Base-by-base conservation (phyloP, 495 filamentous ascomycete genomes). In the Oidiodendron maius region DNA sequence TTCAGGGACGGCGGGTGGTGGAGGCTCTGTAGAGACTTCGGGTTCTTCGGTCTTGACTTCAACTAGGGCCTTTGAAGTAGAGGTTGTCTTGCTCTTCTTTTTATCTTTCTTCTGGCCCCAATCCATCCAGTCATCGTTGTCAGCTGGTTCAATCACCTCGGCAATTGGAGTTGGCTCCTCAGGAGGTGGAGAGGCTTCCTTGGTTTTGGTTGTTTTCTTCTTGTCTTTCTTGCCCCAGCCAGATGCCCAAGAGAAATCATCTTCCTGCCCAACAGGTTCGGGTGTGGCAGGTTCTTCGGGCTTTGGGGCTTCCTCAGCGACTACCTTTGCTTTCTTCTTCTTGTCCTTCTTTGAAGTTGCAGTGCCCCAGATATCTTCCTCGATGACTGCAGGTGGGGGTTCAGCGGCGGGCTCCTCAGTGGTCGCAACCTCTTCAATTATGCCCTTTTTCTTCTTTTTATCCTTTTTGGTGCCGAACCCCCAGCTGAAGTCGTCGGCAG, bases 1-100 rank as follows among this genome's bases (percentile, higher is more conserved):
- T 49, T 61, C 59, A 23, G 59, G 59, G n/a, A 61, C 59, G 10
- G 63, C 59, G 2, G 65, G 65, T 3, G 65, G 62, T 9, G 64
- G 59, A 23, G 66, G 52, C 9, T 61, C 56, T 1, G 61, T 44
- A 2, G 53, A 40, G 10, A 58, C 58, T 24, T 55, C 53, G 1
- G 47, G 43, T 2, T 61, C 61, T 46, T 62, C 61, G 23, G 25
- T n/a, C 46, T 51, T 54, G n/a, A 61, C 34, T 38, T 61, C 59
- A 1, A 56, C 47, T 4, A 61, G 40, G 4, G 59, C 52, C 24
- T 53, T 58, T 8, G 55, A 58, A 13, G 35, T 50, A 35, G 28
- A 43, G 23, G 3, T 17, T 32, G 9, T 50, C 26, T 56, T 59
- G 39, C 12, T 26, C 13, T 53, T 51, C 28, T 59, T 56, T 20